Evolutionary conservation across 1,284 basidiomycete species (phyloP), one percentile per base, ranked within the genome.

Genomic region (Leccinum variabile): DNA sequence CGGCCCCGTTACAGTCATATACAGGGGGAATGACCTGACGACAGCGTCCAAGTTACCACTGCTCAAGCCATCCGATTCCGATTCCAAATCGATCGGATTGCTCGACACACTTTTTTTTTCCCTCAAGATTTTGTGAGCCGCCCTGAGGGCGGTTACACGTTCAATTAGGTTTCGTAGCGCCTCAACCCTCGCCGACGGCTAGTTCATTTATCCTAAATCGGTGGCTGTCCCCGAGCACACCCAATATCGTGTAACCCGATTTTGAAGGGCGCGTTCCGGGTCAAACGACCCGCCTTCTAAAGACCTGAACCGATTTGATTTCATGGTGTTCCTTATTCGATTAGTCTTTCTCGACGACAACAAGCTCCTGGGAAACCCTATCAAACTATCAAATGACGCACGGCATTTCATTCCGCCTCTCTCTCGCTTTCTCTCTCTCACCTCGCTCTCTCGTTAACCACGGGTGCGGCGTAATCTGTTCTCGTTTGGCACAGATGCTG

Each of bases 341-440:
- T 74, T 74, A 77, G 69, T 75, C 71, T 74, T 76, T 74, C 72
- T 75, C 73, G 72, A 75, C 72, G 65, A 76, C 72, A 64, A 74
- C 74, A 73, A 68, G 59, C 63, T 63, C 69, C 66, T 75, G 64
- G 52, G 66, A 75, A 74, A 74, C 75, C 18, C 46, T 49, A 49
- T 49, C 46, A 49, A 49, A 49, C 64, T 74, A 74, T 74, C 74
- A 76, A 67, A 73, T 76, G 69, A 74, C 72, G 72, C 75, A 73
- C 68, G 71, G 74, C 72, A 73, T 64, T 59, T 56, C 46, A 49
- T 49, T 49, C 46, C 46, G 46, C 46, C 46, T 49, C 46, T 49
- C 18, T 22, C 44, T 41, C 16, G 16, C 16, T 39, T 5, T 41
- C 9, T 44, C n/a, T n/a, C 41, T 46, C 44, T 22, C 18, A 22